Base-by-base conservation (phyloP, 352 stramenopile species). In the Phytophthora quininea region DNA sequence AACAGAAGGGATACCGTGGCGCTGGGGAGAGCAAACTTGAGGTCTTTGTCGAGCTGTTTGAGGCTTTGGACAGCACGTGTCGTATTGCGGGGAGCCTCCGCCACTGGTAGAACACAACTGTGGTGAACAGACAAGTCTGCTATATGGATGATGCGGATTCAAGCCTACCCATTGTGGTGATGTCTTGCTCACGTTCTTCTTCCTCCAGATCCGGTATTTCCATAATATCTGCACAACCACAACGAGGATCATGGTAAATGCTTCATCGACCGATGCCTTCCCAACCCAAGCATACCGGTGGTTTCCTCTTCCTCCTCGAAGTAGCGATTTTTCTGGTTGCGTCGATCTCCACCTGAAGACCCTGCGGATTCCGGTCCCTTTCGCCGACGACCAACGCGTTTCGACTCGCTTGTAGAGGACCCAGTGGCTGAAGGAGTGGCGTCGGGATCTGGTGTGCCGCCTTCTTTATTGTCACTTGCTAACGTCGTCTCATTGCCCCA, bases 161-260 rank as follows among this genome's bases (percentile, higher is more conserved):
- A 33, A 6, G 12, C 59, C 45, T 14, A 57, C 55, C 57, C 55
- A 65, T 66, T 74, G 74, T 89, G 19, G 85, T 94, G 57, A 94
- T 88, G 52, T 92, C 86, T 0, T 73, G 79, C 55, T 92, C 84
- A 15, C 86, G 86, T 49, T 94, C 86, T 68, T 94, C 86, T 63
- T 94, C 86, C 38, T 94, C 84, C 6, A 94, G 62, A 62, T 94
- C 86, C 1, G 86, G 86, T 45, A 94, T 92, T 69, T 94, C 86
- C 31, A 90, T 73, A 38, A 93, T 88, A 29, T 92, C 86, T 93
- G 47, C 35, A 48, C 9, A 24, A 33, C 24, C 10, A 42, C 33
- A 38, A 60, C 38, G 27, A 45, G 12, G 11, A 42, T 1, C 12
- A 29, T 55, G 35, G 11, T 40, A 11, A 35, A 27, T 11, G 27